phyloP scores from a whole-genome alignment of 192 early-diverging fungal species.

The Oehlia diaphana region DNA sequence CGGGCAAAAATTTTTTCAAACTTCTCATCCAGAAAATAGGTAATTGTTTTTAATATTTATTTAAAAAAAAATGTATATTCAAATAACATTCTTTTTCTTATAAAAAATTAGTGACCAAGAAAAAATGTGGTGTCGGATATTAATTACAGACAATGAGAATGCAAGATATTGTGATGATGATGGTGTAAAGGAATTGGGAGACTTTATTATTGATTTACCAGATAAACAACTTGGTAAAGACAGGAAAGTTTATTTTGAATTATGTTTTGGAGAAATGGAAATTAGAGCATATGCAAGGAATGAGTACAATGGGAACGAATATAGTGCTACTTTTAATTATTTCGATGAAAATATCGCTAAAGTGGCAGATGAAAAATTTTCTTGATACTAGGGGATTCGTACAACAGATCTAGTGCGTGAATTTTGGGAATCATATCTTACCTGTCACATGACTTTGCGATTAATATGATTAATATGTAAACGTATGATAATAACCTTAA shows the following conservation, averaged over 20 bases:
- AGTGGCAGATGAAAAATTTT: too few relatives aligned
- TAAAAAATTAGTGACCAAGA: background rate
- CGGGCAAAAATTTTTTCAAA: background rate
- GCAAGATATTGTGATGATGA: background rate
- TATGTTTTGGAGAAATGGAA: conserved; percentile 13
- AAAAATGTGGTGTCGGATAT: background rate
- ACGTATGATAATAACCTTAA: too few relatives aligned
- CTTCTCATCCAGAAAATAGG: background rate
- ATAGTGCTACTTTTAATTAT: background rate
- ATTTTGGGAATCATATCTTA: too few relatives aligned
- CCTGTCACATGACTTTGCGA: too few relatives aligned
- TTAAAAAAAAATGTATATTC: background rate
- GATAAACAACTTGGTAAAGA: background rate
- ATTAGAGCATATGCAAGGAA: conserved; percentile 9
- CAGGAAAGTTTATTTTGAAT: background rate
- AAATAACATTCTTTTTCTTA: background rate
- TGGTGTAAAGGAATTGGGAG: background rate
- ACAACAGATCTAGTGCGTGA: too few relatives aligned
- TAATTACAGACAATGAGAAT: background rate
- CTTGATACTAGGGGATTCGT: too few relatives aligned
- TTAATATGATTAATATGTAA: too few relatives aligned
- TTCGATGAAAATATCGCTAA: background rate
- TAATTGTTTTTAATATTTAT: background rate
- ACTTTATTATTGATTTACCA: background rate
- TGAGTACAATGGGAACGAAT: background rate